Base-by-base conservation (phyloP, 345 rosid genomes). In the Syzygium aromaticum region DNA sequence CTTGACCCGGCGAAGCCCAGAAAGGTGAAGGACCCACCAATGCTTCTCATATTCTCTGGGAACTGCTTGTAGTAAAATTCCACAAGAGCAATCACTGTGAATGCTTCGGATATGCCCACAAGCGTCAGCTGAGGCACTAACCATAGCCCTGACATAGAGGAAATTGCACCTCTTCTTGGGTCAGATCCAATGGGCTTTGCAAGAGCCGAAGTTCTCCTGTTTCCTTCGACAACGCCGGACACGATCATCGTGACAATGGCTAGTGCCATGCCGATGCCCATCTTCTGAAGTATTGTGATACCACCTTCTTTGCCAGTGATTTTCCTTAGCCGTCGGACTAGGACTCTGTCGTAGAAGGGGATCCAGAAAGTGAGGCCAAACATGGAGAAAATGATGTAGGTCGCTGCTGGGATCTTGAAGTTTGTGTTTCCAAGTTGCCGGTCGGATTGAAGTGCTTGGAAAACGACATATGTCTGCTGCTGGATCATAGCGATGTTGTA, bases 51-150 rank as follows among this genome's bases (percentile, higher is more conserved):
- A 84, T 92, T 91, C 77, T 92, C 95, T 3, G 95, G 95, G 85
- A 92, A 93, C 86, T 93, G 91, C 90, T 93, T 92, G 89, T 93
- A 91, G 89, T 87, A 93, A n/a, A 93, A 90, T 84, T 92, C 95
- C 21, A 91, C 16, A 11, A 88, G 84, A 53, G 52, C 93, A 56
- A 92, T 85, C 5, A 89, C 7, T 3, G 88, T 88, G 86, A 92
- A 90, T 30, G 94, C 94, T 87, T 94, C 95, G 0, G 92, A 87
- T 30, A 93, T 84, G 73, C 96, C 96, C 38, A 91, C 92, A 21
- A 94, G 86, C 4, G 43, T 38, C 11, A 93, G 89, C 90, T 94
- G 95, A 77, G 94, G 96, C 80, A 93, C 86, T 78, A 94, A 85
- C 95, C 93, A 92, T 38, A 90, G 17, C 12, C 90, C 95, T 9